phyloP scores from a whole-genome alignment of 2,329 filamentous ascomycete genomes.

The Nemania sp. region DNA sequence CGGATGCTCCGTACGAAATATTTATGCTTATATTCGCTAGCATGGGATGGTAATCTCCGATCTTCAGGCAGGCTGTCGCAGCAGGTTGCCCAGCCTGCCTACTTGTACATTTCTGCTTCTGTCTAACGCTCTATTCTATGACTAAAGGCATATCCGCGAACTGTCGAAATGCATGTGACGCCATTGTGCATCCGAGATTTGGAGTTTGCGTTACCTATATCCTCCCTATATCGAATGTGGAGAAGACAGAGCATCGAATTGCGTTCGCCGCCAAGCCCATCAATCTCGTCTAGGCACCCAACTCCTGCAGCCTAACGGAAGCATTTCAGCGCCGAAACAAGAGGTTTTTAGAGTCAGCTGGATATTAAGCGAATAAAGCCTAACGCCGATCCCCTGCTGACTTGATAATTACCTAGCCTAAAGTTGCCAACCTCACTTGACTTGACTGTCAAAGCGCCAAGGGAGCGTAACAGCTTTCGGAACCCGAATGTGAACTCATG shows the following conservation, averaged over 20 bases:
- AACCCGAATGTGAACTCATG: not conserved
- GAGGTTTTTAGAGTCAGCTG: not conserved
- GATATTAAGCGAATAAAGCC: not conserved
- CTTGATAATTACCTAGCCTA: not conserved
- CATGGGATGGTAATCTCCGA: too few relatives aligned
- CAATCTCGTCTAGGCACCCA: too few relatives aligned
- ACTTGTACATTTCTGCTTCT: not conserved
- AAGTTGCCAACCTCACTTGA: not conserved
- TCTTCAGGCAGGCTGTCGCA: not conserved
- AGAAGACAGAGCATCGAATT: not conserved
- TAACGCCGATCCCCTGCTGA: not conserved
- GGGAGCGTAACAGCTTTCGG: not conserved
- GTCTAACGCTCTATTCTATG: not conserved
- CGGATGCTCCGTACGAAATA: too few relatives aligned
- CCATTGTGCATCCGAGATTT: conserved; percentile 15
- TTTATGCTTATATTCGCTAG: too few relatives aligned
- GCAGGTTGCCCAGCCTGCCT: conserved; percentile 3
- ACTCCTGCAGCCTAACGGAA: too few relatives aligned
- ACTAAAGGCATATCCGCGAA: not conserved
- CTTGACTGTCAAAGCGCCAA: not conserved
- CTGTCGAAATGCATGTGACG: conserved; percentile 11
- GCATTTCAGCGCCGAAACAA: not conserved
- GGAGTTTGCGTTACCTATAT: not conserved
- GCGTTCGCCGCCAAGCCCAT: not conserved
- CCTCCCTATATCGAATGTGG: not conserved